A percentile compares a stretch with the other conserved stretches of the same genome.
Conservation (phyloP, 306 rosid species). For the Adenanthera pavonina region DNA sequence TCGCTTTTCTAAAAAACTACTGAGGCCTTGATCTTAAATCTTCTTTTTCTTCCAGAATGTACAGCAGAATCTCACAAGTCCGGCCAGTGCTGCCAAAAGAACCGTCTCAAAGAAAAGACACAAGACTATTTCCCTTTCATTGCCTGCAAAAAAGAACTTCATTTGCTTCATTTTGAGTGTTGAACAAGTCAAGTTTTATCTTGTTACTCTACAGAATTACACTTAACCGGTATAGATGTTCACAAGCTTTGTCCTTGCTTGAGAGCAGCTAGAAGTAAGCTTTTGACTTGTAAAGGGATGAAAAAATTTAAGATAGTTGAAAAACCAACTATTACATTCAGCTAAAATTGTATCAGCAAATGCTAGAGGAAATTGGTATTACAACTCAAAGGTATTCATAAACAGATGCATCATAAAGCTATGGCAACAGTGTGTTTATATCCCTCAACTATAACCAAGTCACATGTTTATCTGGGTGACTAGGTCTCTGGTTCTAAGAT, state of each 20-base stretch:
- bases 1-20: constrained; percentile 68
- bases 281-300: constrained; percentile 54
- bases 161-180: neutral
- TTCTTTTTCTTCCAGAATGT: constrained; percentile 78
- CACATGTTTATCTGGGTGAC: too few relatives aligned
- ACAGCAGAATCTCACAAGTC: constrained; percentile 67
- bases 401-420: neutral
- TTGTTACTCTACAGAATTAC: constrained; percentile 17
- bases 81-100: constrained; percentile 53
- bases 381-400: neutral
- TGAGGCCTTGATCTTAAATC: constrained; percentile 65
- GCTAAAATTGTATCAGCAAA: constrained; percentile 7
- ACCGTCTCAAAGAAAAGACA: constrained; percentile 67
- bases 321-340: neutral
- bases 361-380: neutral
- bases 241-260: constrained; percentile 61
- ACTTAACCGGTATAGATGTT: constrained; percentile 70
- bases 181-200: neutral
- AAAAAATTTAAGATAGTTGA: constrained; percentile 2
- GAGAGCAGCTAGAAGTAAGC: constrained; percentile 74
- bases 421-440: too few relatives aligned
- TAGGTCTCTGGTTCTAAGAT: neutral
- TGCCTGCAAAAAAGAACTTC: constrained; percentile 46
- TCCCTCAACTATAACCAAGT: too few relatives aligned
- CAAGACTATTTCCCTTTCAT: constrained; percentile 59